Evolutionary conservation across 2,329 filamentous ascomycete species (phyloP).

Genomic region (Nemania serpens): DNA sequence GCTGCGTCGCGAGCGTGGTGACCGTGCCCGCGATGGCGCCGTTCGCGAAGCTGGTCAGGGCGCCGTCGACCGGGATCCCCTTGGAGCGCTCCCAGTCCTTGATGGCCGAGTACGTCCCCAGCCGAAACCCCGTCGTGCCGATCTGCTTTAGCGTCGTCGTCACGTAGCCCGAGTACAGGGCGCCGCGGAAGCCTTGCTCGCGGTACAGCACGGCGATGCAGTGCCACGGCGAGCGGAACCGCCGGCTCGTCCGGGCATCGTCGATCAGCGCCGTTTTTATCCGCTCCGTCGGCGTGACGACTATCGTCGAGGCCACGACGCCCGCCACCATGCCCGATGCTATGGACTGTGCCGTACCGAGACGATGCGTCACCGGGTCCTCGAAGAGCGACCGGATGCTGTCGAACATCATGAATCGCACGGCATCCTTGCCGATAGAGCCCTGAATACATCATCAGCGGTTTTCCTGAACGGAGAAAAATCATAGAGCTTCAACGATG

Average conservation of each 20-base stretch:
- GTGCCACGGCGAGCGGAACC: constrained; percentile 56
- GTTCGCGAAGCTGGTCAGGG: constrained; percentile 46
- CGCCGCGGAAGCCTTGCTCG: constrained; percentile 56
- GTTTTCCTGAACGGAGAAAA: no score
- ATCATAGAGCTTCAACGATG: no score
- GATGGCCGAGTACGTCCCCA: constrained; percentile 66
- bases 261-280: constrained; percentile 69
- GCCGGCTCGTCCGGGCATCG: constrained; percentile 48
- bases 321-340: constrained; percentile 63
- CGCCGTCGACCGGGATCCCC: constrained; percentile 41
- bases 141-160: constrained; percentile 67
- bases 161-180: constrained; percentile 62
- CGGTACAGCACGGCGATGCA: constrained; percentile 54
- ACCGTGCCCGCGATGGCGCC: constrained; percentile 44
- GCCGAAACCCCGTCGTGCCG: constrained; percentile 63
- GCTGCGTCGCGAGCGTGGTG: constrained; percentile 59
- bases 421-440: constrained; percentile 64
- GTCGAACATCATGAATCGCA: constrained; percentile 67
- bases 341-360: constrained; percentile 60
- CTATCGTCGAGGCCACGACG: constrained; percentile 59
- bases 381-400: constrained; percentile 62
- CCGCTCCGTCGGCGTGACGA: constrained; percentile 66
- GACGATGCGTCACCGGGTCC: constrained; percentile 53
- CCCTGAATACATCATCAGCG: constrained; percentile 42
- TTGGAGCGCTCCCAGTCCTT: constrained; percentile 52